Base-by-base conservation (phyloP, 352 stramenopile genomes). In the Phytopythium montanum region DNA sequence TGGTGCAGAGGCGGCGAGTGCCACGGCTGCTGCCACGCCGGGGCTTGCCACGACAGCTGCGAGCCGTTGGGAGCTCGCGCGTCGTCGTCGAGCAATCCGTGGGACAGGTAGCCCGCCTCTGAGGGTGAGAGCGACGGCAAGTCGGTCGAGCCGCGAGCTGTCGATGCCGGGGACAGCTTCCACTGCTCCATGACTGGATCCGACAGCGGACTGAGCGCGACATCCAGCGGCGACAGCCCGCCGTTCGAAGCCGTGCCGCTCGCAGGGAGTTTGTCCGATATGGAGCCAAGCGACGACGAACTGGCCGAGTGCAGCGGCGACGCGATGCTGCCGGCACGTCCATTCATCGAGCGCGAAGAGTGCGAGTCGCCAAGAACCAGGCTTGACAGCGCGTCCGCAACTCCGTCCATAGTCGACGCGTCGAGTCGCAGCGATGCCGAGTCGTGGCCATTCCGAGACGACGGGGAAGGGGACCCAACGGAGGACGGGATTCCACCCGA, bases 101-200 rank as follows among this genome's bases (percentile, higher is more conserved):
- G 60, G 4, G 71, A 68, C 12, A 86, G 66, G 45, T 81, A 87
- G 56, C 60, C 73, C 9, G 74, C 62, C n/a, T 88, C 61, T 5
- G 68, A 77, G 38, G 75, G 64, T 2, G 69, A 77, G 2, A 82
- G 54, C 39, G 76, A 69, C 31, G 82, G 72, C n/a, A 76, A 55
- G 19, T 87, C 70, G 1, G 62, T 66, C 13, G 70, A 62, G 28
- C 82, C 79, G 6, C 81, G 73, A 13, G 73, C 65, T 12, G 51
- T 57, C 25, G 68, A 65, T 16, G 73, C 79, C 53, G 80, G 79
- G 46, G 83, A 91, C 26, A 93, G 42, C 41, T 87, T 90, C 83
- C 83, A 93, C 48, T 90, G 81, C 61, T 93, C 83, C 42, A 91
- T 90, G 55, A 87, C 75, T 9, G 77, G 79, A 36, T 90, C 81